Percentiles rank a stretch among this genome's conserved stretches.
These are phyloP conservation scores for Diatrype stigma DNA, from an alignment of 2,329 filamentous ascomycete genomes.

Conservation along the genomic window DNA sequence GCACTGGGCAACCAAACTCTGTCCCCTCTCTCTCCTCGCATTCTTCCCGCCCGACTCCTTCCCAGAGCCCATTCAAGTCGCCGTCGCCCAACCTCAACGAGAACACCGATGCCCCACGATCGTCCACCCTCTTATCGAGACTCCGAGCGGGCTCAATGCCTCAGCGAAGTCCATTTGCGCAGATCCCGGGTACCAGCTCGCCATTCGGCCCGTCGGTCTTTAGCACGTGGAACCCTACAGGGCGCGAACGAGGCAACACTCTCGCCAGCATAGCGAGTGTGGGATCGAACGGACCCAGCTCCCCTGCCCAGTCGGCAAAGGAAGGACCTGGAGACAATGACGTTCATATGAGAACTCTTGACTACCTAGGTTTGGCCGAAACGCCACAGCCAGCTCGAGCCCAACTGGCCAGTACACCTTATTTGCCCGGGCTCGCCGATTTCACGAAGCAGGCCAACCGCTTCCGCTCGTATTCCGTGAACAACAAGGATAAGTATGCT, in stretches of 20 bases:
- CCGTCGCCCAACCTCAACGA: conserved; percentile 52
- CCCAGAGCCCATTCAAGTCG: conserved; percentile 81
- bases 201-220: conserved; percentile 91
- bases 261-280: conserved; percentile 79
- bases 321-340: conserved; percentile 83
- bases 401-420: conserved; percentile 64
- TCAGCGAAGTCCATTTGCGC: conserved; percentile 69
- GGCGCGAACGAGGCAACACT: conserved; percentile 80
- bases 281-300: conserved; percentile 84
- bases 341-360: conserved; percentile 82
- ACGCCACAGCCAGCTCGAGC: conserved; percentile 79
- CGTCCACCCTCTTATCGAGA: conserved; percentile 74
- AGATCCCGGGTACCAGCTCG: conserved; percentile 47
- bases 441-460: conserved; percentile 76
- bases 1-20: conserved; percentile 51
- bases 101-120: conserved; percentile 44
- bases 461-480: conserved; percentile 96
- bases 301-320: conserved; percentile 77
- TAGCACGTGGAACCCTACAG: conserved; percentile 72
- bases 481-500: conserved; percentile 95
- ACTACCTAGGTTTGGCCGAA: conserved; percentile 92
- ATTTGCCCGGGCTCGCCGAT: conserved; percentile 71
- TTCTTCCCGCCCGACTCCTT: conserved; percentile 78
- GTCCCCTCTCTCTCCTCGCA: conserved; percentile 63
- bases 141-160: conserved; percentile 92